Conservation (phyloP, 495 filamentous ascomycete genomes). For the Neurospora intermedia region DNA sequence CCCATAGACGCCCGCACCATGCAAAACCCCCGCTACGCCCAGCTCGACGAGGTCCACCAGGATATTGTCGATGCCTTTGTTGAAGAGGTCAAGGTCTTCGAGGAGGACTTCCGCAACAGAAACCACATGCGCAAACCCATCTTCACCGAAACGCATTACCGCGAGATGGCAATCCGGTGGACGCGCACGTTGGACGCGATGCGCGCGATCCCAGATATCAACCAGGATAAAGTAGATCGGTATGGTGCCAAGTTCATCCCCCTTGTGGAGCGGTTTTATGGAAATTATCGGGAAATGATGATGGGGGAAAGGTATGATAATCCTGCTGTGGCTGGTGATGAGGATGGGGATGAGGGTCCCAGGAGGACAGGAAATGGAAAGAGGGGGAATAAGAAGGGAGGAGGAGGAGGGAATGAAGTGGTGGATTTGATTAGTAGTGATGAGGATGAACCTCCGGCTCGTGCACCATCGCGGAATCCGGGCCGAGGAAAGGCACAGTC, state of each 20-base stretch:
- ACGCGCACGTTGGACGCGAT: slow-evolving; percentile 50
- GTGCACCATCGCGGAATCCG: not conserved
- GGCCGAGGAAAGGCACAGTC: not conserved
- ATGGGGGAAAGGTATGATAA: slow-evolving; percentile 13
- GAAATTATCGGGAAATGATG: slow-evolving; percentile 51
- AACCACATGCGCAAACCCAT: slow-evolving; percentile 51
- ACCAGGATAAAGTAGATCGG: slow-evolving; percentile 54
- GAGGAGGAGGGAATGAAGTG: not conserved
- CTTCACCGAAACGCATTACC: slow-evolving; percentile 68
- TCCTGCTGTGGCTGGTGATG: not conserved
- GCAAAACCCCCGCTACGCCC: slow-evolving; percentile 22
- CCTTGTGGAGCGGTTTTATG: slow-evolving; percentile 46
- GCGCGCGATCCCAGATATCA: slow-evolving; percentile 55
- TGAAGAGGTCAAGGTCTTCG: slow-evolving; percentile 54
- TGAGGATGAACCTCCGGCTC: not conserved
- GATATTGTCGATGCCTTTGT: slow-evolving; percentile 54
- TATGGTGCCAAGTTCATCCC: slow-evolving; percentile 59
- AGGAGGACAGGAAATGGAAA: not conserved
- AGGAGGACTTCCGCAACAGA: slow-evolving; percentile 54
- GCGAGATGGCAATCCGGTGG: slow-evolving; percentile 75
- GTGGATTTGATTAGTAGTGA: not conserved
- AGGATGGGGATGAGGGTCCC: not conserved
- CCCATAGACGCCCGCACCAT: not conserved
- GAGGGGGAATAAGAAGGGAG: not conserved
- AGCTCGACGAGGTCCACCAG: slow-evolving; percentile 37